phyloP scores from a whole-genome alignment of 2,329 filamentous ascomycete species.

The Pseudocercospora vitis region DNA sequence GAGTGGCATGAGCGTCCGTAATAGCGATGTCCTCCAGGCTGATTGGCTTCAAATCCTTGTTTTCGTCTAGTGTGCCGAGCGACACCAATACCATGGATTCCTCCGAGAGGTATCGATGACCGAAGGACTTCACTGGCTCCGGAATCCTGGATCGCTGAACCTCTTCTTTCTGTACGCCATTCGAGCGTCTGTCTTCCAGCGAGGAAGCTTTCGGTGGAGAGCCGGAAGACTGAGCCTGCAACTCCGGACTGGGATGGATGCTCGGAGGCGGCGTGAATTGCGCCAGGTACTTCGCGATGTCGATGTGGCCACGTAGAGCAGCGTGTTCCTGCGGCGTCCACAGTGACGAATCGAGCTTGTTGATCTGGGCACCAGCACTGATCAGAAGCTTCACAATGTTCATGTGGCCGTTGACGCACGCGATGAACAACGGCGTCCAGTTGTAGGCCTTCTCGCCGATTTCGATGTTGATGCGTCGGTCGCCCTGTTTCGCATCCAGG shows the following conservation, averaged over 20 bases:
- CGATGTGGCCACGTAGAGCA: conserved; percentile 81
- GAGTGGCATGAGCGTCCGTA: conserved; percentile 82
- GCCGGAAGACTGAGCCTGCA: conserved; percentile 29
- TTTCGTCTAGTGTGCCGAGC: conserved; percentile 90
- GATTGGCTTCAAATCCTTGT: conserved; percentile 74
- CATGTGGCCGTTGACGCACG: conserved; percentile 83
- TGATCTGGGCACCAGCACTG: conserved; percentile 72
- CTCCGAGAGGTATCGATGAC: conserved; percentile 88
- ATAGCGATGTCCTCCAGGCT: conserved; percentile 85
- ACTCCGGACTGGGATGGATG: conserved; percentile 33
- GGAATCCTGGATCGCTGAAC: conserved; percentile 44
- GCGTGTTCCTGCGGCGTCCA: conserved; percentile 96
- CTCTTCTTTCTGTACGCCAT: conserved; percentile 42
- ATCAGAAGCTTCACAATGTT: conserved; percentile 74
- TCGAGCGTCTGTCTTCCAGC: conserved; percentile 49
- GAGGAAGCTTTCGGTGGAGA: conserved; percentile 50
- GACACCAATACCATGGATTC: conserved; percentile 90
- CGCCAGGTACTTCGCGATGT: conserved; percentile 70
- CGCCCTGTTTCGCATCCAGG: conserved; percentile 62
- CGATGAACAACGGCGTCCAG: conserved; percentile 94
- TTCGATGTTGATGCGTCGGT: conserved; percentile 74
- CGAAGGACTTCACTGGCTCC: conserved; percentile 90
- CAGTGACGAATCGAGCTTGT: conserved; percentile 76
- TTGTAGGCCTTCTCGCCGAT: conserved; percentile 79
- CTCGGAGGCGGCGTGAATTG: conserved; percentile 50